Percentiles rank a stretch among this genome's conserved stretches.
Evolutionary conservation across 1,139 yeast genomes (phyloP).

Genomic region (Wickerhamiella pararugosa): DNA sequence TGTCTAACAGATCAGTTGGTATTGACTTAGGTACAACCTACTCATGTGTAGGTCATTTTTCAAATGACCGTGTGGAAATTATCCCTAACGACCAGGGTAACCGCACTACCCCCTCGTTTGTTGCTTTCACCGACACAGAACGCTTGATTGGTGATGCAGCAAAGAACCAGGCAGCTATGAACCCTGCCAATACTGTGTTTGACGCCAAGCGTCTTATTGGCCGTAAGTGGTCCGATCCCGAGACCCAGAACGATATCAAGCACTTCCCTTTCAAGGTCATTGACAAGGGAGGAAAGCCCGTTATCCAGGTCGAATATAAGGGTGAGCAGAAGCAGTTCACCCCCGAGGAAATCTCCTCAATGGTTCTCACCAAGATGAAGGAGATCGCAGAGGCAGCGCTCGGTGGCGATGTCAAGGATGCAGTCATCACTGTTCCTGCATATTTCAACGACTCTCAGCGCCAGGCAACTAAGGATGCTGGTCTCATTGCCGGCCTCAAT

Average conservation of each 20-base stretch:
- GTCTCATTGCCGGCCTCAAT: conserved; percentile 88
- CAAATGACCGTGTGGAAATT: conserved; percentile 80
- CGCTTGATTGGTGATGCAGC: conserved; percentile 92
- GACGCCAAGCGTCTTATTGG: conserved; percentile 85
- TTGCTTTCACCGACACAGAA: conserved; percentile 72
- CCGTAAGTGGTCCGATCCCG: conserved; percentile 55
- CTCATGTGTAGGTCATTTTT: conserved; percentile 92
- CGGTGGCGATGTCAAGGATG: conserved; percentile 80
- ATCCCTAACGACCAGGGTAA: conserved; percentile 92
- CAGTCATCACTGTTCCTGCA: conserved; percentile 95
- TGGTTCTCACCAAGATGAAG: conserved; percentile 87
- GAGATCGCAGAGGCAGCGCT: conserved; percentile 84
- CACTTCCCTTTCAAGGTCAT: conserved; percentile 61
- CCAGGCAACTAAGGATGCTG: conserved; percentile 98
- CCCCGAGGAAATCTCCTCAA: conserved; percentile 84
- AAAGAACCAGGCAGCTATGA: conserved; percentile 79
- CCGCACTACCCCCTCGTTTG: conserved; percentile 86
- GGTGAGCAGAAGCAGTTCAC: conserved; percentile 60
- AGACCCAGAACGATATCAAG: conserved; percentile 70
- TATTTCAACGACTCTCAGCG: conserved; percentile 97
- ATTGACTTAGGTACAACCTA: conserved; percentile 83
- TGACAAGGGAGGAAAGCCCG: conserved; percentile 65
- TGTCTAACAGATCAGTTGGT: conserved; percentile 30
- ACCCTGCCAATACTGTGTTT: conserved; percentile 64
- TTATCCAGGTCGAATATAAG: conserved; percentile 53